Evolutionary conservation across 257 asterid species (phyloP), one percentile per base, ranked within the genome.

Genomic region (Solanum clarkiae): DNA sequence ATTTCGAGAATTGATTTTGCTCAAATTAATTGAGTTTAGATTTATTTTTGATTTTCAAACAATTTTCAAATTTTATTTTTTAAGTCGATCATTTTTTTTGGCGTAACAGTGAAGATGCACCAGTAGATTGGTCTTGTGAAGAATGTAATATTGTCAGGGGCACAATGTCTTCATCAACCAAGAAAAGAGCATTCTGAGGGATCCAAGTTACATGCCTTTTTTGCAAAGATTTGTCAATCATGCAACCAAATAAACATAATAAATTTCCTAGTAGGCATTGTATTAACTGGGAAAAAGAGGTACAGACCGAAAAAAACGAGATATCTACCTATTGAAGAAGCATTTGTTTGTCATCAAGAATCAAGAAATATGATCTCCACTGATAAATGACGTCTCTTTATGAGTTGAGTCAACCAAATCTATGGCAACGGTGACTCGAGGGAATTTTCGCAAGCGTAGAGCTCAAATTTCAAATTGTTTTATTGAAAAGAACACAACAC

Each of bases 91-190:
- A n/a, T n/a, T n/a, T n/a, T n/a, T n/a, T n/a, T n/a, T n/a, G n/a
- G n/a, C n/a, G n/a, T n/a, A n/a, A n/a, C n/a, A n/a, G 16, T 60
- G 84, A 45, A 86, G 70, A 81, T 55, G 45, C 16, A 6, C 80
- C 85, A 26, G 59, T 62, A 10, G 88, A 82, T 60, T 94, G 98
- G 97, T 22, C 13, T 16, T 94, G 98, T 81, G 90, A 89, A 57
- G 91, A 85, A 56, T 94, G 95, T 69, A 85, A 72, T 59, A 66
- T 40, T 10, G 57, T 54, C 55, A 66, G 81, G 62, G 80, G 70
- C 59, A 29, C 63, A 55, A 57, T 59, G 74, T 84, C 87, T 36
- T 53, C 86, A 55, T 68, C 88, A 51, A 85, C 42, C 88, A 56
- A n/a, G n/a, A n/a, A n/a, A n/a, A 29, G 88, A 80, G 59, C 10